Evolutionary conservation across 2,329 filamentous ascomycete genomes (phyloP).

Genomic region (Bisporella sp.): DNA sequence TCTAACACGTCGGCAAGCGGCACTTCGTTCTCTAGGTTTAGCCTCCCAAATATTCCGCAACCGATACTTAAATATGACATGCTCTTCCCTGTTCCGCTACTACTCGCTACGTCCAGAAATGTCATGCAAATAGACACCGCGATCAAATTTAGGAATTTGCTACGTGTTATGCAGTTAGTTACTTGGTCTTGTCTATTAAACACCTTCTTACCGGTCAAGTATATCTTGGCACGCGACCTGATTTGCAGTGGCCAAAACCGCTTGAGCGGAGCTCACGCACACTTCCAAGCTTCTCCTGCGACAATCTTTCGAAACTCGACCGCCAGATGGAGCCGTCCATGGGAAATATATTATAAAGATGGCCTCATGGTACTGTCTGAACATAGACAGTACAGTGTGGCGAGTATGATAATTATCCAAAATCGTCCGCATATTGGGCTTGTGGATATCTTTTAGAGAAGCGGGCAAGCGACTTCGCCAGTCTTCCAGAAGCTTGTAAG

Average conservation of each 20-base stretch:
- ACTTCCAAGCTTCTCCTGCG: conserved; percentile 2
- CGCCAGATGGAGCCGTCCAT: not conserved
- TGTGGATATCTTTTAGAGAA: conserved; percentile 5
- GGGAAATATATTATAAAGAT: conserved; percentile 5
- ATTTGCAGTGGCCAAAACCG: conserved; percentile 2
- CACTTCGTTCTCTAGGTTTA: conserved; percentile 5
- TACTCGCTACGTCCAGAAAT: conserved; percentile 3
- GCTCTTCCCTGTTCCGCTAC: conserved; percentile 2
- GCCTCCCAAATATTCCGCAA: conserved; percentile 4
- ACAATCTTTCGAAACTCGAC: conserved; percentile 1
- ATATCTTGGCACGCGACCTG: conserved; percentile 2
- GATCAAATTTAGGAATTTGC: conserved; percentile 5
- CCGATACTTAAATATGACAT: conserved; percentile 5
- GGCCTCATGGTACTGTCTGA: conserved; percentile 5
- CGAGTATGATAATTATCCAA: conserved; percentile 1
- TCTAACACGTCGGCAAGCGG: conserved; percentile 4
- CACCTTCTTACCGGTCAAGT: conserved; percentile 1
- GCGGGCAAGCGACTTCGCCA: conserved; percentile 4
- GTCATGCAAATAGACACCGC: conserved; percentile 5
- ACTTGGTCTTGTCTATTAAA: not conserved
- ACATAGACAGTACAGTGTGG: conserved; percentile 2
- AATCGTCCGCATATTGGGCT: conserved; percentile 1
- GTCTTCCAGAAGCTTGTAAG: conserved; percentile 5
- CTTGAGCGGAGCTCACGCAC: conserved; percentile 4
- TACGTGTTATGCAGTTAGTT: not conserved